Conservation (phyloP, 179 eudicot species). For the Gypsophila paniculata region DNA sequence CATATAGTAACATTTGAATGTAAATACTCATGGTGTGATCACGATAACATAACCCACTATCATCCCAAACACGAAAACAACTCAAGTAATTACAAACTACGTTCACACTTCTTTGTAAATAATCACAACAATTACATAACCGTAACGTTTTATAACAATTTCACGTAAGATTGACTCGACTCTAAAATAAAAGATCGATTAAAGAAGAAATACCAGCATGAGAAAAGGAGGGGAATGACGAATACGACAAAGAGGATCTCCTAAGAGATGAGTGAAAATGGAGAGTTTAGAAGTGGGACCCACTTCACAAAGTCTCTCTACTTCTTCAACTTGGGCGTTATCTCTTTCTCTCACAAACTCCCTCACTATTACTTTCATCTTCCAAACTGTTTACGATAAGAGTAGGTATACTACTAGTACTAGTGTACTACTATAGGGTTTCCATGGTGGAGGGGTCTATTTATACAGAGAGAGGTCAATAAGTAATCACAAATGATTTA, state of each 20-base stretch:
- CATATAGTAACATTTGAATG: no score
- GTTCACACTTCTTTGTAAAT: no score
- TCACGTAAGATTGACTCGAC: no score
- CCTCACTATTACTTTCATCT: conserved; percentile 42
- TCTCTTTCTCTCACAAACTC: conserved; percentile 48
- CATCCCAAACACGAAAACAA: conserved; percentile 13
- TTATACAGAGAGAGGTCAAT: no score
- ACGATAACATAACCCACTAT: conserved; percentile 10
- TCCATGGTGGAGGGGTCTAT: no score
- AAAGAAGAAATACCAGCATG: conserved; percentile 59
- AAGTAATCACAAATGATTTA: no score
- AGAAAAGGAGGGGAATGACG: conserved; percentile 82
- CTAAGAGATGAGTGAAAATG: conserved; percentile 75
- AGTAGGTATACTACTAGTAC: no score
- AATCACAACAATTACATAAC: no score
- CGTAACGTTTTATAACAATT: no score
- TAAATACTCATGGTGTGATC: conserved; percentile 1
- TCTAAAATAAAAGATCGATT: background rate
- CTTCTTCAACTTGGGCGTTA: conserved; percentile 47
- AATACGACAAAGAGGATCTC: conserved; percentile 90
- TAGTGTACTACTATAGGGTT: no score
- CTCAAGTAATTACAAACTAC: background rate
- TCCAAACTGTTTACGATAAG: background rate
- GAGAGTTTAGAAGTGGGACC: conserved; percentile 67
- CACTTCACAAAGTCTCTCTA: conserved; percentile 75